Evolutionary conservation across 805 yeast genomes (phyloP).

Genomic region (Hagleromyces aurorensis): DNA sequence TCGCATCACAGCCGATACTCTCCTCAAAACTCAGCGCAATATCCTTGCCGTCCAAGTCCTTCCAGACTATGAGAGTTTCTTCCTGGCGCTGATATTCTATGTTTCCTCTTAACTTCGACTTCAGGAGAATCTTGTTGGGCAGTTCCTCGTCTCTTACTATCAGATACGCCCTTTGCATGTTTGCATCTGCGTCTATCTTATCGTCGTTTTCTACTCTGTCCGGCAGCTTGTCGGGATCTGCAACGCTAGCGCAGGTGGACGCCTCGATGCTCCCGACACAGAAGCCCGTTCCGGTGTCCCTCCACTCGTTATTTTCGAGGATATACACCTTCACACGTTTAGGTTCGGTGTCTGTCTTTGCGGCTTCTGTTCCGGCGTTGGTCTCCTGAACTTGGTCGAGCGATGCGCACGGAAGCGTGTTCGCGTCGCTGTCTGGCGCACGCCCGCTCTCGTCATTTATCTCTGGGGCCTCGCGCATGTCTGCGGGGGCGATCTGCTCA

Average conservation of each 20-base stretch:
- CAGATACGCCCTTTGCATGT: constrained; percentile 41
- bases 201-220: background rate
- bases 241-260: constrained; percentile 2
- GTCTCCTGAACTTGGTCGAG: too few relatives aligned
- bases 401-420: too few relatives aligned
- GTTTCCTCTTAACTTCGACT: constrained; percentile 60
- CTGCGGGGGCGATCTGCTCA: too few relatives aligned
- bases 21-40: constrained; percentile 90
- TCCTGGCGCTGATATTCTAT: constrained; percentile 89
- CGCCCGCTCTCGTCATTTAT: too few relatives aligned
- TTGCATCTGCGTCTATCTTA: constrained; percentile 14
- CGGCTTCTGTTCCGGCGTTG: too few relatives aligned
- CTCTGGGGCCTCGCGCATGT: too few relatives aligned
- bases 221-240: constrained; percentile 13
- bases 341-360: constrained; percentile 33
- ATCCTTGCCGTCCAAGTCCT: constrained; percentile 62
- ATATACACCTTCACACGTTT: constrained; percentile 89
- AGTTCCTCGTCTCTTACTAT: constrained; percentile 67
- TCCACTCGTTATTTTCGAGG: constrained; percentile 76
- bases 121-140: constrained; percentile 49
- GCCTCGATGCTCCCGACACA: constrained; percentile 58
- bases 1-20: constrained; percentile 73
- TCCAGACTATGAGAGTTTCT: constrained; percentile 92
- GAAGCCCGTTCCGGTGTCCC: constrained; percentile 87
- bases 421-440: too few relatives aligned